Evolutionary conservation across 371 early-diverging fungal species (phyloP).

Genomic region (Coemansia sp.): DNA sequence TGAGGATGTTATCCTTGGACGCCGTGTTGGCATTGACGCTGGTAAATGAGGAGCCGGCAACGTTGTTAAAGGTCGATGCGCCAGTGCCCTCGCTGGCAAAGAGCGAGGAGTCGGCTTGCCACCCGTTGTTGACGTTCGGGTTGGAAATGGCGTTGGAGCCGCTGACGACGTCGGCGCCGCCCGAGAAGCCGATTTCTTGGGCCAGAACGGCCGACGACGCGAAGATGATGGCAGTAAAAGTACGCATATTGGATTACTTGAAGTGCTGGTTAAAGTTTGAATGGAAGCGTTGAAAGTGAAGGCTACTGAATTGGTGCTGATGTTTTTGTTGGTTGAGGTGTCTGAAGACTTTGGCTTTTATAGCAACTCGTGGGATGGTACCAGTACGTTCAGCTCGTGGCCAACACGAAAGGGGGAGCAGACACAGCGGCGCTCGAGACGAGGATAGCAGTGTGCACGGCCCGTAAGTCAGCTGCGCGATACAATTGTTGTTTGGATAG

Average conservation of each 20-base stretch:
- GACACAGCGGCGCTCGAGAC: too few species aligned
- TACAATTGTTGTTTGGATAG: too few species aligned
- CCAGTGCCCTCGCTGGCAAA: slow-evolving; percentile 21
- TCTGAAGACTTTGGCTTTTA: too few species aligned
- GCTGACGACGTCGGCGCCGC: slow-evolving; percentile 18
- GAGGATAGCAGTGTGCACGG: too few species aligned
- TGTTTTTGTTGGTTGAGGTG: too few species aligned
- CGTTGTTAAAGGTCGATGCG: slow-evolving; percentile 35
- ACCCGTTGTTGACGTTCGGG: slow-evolving; percentile 49
- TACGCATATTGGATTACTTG: slow-evolving; percentile 24
- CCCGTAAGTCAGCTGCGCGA: too few species aligned
- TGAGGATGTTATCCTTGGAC: slow-evolving; percentile 42
- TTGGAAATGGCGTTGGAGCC: slow-evolving; percentile 38
- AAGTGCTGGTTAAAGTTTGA: background rate
- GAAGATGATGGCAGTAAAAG: slow-evolving; percentile 30
- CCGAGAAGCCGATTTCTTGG: slow-evolving; percentile 39
- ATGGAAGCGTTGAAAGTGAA: background rate
- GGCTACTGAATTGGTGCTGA: slow-evolving; percentile 4
- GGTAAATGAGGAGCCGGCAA: slow-evolving; percentile 39
- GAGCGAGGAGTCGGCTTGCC: slow-evolving; percentile 43
- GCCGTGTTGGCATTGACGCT: slow-evolving; percentile 37
- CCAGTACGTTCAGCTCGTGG: too few species aligned
- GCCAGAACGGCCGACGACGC: slow-evolving; percentile 36
- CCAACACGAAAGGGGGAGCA: too few species aligned
- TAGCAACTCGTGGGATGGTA: too few species aligned